A percentile compares a stretch with the other conserved stretches of the same genome.
phyloP scores from a whole-genome alignment of 2,329 filamentous ascomycete genomes.

The Microdochium bolleyi region DNA sequence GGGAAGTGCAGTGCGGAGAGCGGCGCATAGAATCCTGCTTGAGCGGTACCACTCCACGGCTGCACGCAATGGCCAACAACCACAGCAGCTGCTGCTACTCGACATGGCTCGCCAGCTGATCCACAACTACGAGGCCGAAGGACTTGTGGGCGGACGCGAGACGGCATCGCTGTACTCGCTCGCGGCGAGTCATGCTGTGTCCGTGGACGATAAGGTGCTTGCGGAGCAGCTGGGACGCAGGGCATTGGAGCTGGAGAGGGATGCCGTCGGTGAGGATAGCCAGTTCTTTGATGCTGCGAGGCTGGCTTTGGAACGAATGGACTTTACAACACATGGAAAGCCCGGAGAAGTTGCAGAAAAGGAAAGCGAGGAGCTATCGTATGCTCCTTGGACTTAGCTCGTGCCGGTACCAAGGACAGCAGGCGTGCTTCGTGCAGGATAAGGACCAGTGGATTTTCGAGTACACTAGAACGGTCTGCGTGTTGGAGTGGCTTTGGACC shows the following conservation, averaged over 20 bases:
- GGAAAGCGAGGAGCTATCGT: background rate
- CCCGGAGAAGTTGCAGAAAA: background rate
- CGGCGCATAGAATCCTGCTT: constrained; percentile 5
- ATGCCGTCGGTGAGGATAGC: constrained; percentile 11
- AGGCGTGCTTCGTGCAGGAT: too few species aligned
- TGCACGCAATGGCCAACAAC: background rate
- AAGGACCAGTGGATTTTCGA: too few species aligned
- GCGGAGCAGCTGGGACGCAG: constrained; percentile 6
- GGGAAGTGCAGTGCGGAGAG: constrained; percentile 4
- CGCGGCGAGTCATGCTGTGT: constrained; percentile 6
- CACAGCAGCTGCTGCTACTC: constrained; percentile 2
- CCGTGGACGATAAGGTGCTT: constrained; percentile 3
- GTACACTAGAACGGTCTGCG: too few species aligned
- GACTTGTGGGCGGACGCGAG: constrained; percentile 1
- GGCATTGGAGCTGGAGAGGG: constrained; percentile 7
- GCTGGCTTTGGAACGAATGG: background rate
- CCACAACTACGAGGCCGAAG: constrained; percentile 4
- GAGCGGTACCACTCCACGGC: background rate
- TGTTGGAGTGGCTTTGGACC: too few species aligned
- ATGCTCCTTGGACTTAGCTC: constrained; percentile 3
- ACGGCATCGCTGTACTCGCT: constrained; percentile 10
- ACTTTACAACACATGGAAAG: background rate
- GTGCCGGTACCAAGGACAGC: too few species aligned
- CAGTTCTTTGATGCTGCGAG: constrained; percentile 4
- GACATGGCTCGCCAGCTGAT: constrained; percentile 5